Evolutionary conservation across 2,329 filamentous ascomycete species (phyloP).

Genomic region (Huntiella abstrusa): DNA sequence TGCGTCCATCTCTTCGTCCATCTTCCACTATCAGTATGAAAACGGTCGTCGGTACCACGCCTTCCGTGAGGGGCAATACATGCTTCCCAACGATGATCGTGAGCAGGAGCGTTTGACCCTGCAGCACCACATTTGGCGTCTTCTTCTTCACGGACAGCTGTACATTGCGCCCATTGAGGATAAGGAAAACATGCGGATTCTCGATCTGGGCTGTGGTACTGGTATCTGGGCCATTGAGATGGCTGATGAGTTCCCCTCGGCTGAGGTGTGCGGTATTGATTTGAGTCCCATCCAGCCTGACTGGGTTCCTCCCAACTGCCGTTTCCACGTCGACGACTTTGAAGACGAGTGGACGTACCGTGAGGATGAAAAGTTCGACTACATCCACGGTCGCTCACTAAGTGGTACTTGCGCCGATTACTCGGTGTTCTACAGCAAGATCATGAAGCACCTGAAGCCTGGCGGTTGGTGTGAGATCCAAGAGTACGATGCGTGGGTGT

Average conservation of each 20-base stretch:
- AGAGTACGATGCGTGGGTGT: conserved; percentile 22
- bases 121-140: conserved; percentile 33
- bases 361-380: conserved; percentile 21
- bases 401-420: conserved; percentile 18
- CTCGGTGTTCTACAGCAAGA: conserved; percentile 17
- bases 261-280: conserved; percentile 29
- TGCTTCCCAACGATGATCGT: conserved; percentile 31
- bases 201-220: conserved; percentile 42
- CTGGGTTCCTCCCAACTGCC: conserved; percentile 40
- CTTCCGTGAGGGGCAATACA: conserved; percentile 25
- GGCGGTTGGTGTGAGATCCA: conserved; percentile 23
- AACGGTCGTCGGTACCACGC: conserved; percentile 30
- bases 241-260: conserved; percentile 26
- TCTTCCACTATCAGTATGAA: conserved; percentile 26
- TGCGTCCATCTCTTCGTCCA: conserved; percentile 23
- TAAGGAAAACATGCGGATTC: conserved; percentile 21
- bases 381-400: conserved; percentile 15
- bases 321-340: conserved; percentile 47
- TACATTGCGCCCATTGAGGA: conserved; percentile 26
- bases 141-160: conserved; percentile 25
- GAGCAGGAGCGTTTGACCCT: conserved; percentile 36
- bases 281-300: conserved; percentile 39
- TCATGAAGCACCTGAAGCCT: conserved; percentile 17
- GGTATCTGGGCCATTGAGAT: conserved; percentile 34
- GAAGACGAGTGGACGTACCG: conserved; percentile 29